Base-by-base conservation (phyloP, 73 alveolate species). In the Halteria grandinella region DNA sequence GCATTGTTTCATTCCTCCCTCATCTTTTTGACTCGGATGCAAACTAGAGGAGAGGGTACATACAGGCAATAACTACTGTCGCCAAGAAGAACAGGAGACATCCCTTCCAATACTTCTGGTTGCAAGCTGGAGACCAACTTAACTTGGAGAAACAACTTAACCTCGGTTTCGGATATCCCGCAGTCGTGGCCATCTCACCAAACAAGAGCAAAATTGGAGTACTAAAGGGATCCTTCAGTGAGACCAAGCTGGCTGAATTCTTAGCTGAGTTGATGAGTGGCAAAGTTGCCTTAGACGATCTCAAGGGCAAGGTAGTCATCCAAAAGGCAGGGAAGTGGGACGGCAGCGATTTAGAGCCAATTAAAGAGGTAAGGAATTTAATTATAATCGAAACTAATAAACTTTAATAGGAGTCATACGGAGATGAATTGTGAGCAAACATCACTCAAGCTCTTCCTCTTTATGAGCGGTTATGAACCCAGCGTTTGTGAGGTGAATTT, bases 121-220 rank as follows among this genome's bases (percentile, higher is more conserved):
- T 92, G 47, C 75, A 89, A 69, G 99, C 97, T 37, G 99, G 98
- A 17, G 97, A 94, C 69, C 72, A 93, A 27, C 81, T 83, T 66
- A 97, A 95, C 37, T 79, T 95, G 32, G 98, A 95, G 80, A 91
- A 86, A 40, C 70, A 83, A 78, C 62, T 93, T 6, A 89, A 91
- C 33, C 75, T 94, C 28, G 96, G 97, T 23, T 94, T 92, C 57
- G 98, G 98, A 10, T 94, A 87, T 88, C 99, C 99, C 32, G 95
- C 98, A 31, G 96, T 88, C 15, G 73, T 92, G 40, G 99, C 97
- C 0, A 36, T 90, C 20, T 70, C 89, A 27, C 91, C 86, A 37
- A 41, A 49, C n/a, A 89, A 89, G 50, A 69, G 51, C 50, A 89
- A 74, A 50, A 36, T 55, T 27, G 77, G 91, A 14, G 49, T 76